Conservation (phyloP, 257 asterid species). For the Mentha longifolia region DNA sequence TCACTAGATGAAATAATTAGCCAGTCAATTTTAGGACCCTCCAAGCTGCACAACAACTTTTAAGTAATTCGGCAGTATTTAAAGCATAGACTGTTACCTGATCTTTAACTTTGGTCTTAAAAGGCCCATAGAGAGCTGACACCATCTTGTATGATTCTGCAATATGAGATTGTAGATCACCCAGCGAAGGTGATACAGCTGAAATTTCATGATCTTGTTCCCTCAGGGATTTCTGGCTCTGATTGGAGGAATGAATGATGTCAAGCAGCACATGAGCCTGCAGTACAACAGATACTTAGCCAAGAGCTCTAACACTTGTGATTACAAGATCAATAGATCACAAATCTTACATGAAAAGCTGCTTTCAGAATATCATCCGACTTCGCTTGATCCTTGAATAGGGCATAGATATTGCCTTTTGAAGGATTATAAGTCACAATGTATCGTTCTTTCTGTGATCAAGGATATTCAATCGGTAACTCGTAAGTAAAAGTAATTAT, state of each 20-base stretch:
- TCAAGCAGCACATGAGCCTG: slow-evolving; percentile 98
- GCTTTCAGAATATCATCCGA: slow-evolving; percentile 96
- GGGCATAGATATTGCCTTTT: slow-evolving; percentile 79
- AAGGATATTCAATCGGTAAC: slow-evolving; percentile 23
- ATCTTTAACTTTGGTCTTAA: slow-evolving; percentile 84
- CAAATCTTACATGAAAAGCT: slow-evolving; percentile 83
- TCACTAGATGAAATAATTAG: background rate
- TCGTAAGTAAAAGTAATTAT: slow-evolving; percentile 11
- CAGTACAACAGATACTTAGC: slow-evolving; percentile 40
- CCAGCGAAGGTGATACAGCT: slow-evolving; percentile 44
- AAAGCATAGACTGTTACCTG: slow-evolving; percentile 56
- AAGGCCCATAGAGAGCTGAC: slow-evolving; percentile 87
- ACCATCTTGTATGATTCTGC: slow-evolving; percentile 94
- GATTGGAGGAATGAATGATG: slow-evolving; percentile 62
- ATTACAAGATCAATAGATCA: slow-evolving; percentile 29
- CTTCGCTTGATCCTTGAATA: slow-evolving; percentile 96
- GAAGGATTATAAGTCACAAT: slow-evolving; percentile 83
- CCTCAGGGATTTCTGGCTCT: slow-evolving; percentile 46
- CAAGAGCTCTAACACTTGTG: slow-evolving; percentile 21
- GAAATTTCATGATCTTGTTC: slow-evolving; percentile 50
- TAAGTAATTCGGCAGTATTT: slow-evolving; percentile 18
- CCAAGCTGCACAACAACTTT: background rate
- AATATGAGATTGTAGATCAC: slow-evolving; percentile 74
- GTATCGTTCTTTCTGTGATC: slow-evolving; percentile 80
- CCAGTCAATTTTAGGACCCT: background rate